Evolutionary conservation across 495 filamentous ascomycete species (phyloP), one percentile per base, ranked within the genome.

Genomic region (Pseudoneurospora amorphoporcata): DNA sequence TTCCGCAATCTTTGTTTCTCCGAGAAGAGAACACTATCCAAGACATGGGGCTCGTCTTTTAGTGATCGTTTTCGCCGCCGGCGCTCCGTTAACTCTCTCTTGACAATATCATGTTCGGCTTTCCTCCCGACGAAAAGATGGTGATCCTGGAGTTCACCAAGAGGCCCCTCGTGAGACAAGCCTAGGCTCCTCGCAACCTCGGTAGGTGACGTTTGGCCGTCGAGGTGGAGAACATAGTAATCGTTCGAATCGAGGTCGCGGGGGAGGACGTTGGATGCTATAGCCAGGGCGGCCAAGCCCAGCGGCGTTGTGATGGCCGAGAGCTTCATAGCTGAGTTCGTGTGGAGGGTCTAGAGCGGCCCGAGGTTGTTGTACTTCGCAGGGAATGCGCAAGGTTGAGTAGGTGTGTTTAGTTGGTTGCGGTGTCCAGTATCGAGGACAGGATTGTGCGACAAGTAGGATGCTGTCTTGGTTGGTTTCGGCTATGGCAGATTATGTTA

Each of bases 221-320:
- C 89, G 73, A 98, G 89, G 73, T 96, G 92, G 69, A 98, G 85
- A 68, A 94, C 94, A 80, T 97, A 97, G 82, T 94, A 97, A 78
- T 98, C 93, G 82, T 91, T 90, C 7, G 89, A 86, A 12, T 91
- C 88, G 80, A 90, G 90, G 75, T 92, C 84, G 37, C 79, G 78
- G 16, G 76, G 79, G 42, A 74, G 68, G 40, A 79, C 61, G 12
- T 74, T 69, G 10, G 79, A 68, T 9, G 76, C 76, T 76, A 93
- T 75, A 76, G 76, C 80, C 73, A 76, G 81, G 72, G 75, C 79
- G 69, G 83, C 79, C 8, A 86, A 78, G 72, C 84, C 81, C 73
- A 84, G 81, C 68, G 87, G 45, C 42, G 76, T 40, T 8, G 78
- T 68, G 42, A 72, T 61, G 3, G 80, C 72, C 69, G 79, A 72